These are phyloP conservation scores for Leccinum subfulvum DNA, from an alignment of 1,284 basidiomycete genomes.

Conservation along the genomic window DNA sequence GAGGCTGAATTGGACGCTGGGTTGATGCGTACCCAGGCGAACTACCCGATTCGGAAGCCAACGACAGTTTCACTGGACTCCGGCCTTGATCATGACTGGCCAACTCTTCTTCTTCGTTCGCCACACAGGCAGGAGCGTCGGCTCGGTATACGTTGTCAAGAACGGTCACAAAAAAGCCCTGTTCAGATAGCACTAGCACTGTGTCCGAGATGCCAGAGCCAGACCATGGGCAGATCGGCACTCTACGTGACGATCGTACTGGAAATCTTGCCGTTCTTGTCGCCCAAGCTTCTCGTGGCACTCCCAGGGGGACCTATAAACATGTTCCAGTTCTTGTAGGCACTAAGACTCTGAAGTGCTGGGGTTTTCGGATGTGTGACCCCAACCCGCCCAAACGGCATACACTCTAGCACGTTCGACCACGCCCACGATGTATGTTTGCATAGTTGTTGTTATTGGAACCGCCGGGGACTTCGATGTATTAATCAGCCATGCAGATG, in stretches of 20 bases:
- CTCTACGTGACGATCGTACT: slow-evolving; percentile 99
- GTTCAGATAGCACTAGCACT: slow-evolving; percentile 61
- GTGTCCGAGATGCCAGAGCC: slow-evolving; percentile 63
- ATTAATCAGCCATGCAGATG: slow-evolving; percentile 99
- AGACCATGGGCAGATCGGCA: slow-evolving; percentile 98
- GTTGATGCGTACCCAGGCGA: slow-evolving; percentile 12
- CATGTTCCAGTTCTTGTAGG: slow-evolving; percentile 93
- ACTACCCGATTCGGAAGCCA: slow-evolving; percentile 30
- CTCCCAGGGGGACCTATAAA: slow-evolving; percentile 99
- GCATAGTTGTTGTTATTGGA: slow-evolving; percentile 99
- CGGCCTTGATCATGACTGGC: slow-evolving; percentile 99
- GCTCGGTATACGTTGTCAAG: slow-evolving; percentile 87
- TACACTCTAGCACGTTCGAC: slow-evolving; percentile 97
- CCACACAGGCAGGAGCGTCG: slow-evolving; percentile 71
- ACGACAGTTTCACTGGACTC: slow-evolving; percentile 8
- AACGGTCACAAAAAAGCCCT: slow-evolving; percentile 87
- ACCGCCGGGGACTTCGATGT: slow-evolving; percentile 98
- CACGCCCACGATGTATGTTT: slow-evolving; percentile 97
- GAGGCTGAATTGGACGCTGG: slow-evolving; percentile 18
- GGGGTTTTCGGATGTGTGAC: slow-evolving; percentile 99
- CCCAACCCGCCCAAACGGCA: slow-evolving; percentile 79
- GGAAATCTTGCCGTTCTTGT: slow-evolving; percentile 76
- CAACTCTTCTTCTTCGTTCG: slow-evolving; percentile 90
- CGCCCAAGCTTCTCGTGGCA: slow-evolving; percentile 65
- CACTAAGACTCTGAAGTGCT: slow-evolving; percentile 85